Evolutionary conservation across 2,329 filamentous ascomycete genomes (phyloP), one percentile per base, ranked within the genome.

Genomic region (Fusarium dimerum): DNA sequence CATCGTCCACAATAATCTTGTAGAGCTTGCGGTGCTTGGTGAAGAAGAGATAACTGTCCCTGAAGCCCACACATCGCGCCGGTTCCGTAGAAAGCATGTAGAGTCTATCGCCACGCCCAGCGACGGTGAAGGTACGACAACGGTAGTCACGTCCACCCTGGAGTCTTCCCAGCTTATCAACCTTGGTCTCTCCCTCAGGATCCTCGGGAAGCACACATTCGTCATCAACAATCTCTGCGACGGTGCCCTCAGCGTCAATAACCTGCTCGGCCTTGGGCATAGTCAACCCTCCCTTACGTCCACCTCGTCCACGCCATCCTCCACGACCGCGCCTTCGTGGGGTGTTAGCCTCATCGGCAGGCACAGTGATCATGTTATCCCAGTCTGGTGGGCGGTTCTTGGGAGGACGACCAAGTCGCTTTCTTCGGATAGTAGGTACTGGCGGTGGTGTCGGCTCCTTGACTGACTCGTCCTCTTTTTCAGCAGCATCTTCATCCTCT

Each of bases 81-180:
- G 94, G 95, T 69, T 99, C 94, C 5, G 94, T 99, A 3, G 94
- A 97, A 73, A 99, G 76, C 94, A 99, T 99, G 83, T 99, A 99
- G 11, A 96, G 84, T 50, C 92, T 80, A 45, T 93, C 83, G 38
- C 89, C 92, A 59, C 92, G 85, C 49, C 90, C 92, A 16, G 85
- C 81, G 59, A 99, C 89, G 8, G 89, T 96, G 71, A 99, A 99
- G 2, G 93, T 96, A 55, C 94, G 89, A 68, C 96, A 96, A 29
- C 94, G 87, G 71, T 99, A 99, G 66, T 97, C 91, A 63, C 94
- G 85, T 5, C 88, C 92, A 29, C 85, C 94, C 57, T 86, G 80
- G 3, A 99, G 81, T 65, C 90, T 85, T 30, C 94, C 94, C 63
- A 88, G 73, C 75, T 93, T 93, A 74, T 97, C 90, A 9, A 99